Percentiles rank a stretch among this genome's conserved stretches.
Conservation (phyloP, 1,284 basidiomycete genomes). For the Heliocybe sulcata region DNA sequence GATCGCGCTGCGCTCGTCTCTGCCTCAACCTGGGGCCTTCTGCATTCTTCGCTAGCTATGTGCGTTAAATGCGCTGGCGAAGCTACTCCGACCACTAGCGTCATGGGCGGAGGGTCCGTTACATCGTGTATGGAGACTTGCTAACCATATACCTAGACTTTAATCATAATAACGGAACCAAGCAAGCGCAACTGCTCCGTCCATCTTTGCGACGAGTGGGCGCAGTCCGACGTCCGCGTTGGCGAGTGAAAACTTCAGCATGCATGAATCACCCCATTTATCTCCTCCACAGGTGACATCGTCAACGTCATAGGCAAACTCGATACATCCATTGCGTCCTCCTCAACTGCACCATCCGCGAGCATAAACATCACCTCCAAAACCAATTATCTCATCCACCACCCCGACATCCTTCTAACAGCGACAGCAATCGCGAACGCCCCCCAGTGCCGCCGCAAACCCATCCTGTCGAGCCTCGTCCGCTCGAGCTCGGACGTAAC, state of each 20-base stretch:
- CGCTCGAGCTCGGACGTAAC: conserved; percentile 52
- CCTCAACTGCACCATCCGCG: conserved; percentile 21
- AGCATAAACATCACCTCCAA: conserved; percentile 49
- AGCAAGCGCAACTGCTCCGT: conserved; percentile 35
- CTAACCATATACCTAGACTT: conserved; percentile 24
- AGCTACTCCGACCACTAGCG: too few relatives aligned
- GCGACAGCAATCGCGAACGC: conserved; percentile 83
- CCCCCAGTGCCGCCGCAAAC: conserved; percentile 75
- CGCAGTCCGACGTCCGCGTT: conserved; percentile 40
- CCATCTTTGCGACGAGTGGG: conserved; percentile 63
- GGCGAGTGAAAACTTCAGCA: conserved; percentile 30
- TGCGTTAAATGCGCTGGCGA: too few relatives aligned
- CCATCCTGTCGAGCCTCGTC: conserved; percentile 60
- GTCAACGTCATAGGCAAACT: conserved; percentile 74
- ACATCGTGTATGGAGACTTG: conserved; percentile 5
- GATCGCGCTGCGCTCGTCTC: neutral
- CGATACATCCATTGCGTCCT: conserved; percentile 10
- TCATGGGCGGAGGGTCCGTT: neutral
- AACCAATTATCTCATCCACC: conserved; percentile 67
- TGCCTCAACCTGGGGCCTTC: neutral
- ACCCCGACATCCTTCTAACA: conserved; percentile 87
- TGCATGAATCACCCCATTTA: conserved; percentile 1
- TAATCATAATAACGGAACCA: conserved; percentile 36
- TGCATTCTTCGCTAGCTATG: neutral
- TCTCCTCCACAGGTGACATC: conserved; percentile 49